Evolutionary conservation across 1,284 basidiomycete species (phyloP).

Genomic region (Takashimella tepidaria): DNA sequence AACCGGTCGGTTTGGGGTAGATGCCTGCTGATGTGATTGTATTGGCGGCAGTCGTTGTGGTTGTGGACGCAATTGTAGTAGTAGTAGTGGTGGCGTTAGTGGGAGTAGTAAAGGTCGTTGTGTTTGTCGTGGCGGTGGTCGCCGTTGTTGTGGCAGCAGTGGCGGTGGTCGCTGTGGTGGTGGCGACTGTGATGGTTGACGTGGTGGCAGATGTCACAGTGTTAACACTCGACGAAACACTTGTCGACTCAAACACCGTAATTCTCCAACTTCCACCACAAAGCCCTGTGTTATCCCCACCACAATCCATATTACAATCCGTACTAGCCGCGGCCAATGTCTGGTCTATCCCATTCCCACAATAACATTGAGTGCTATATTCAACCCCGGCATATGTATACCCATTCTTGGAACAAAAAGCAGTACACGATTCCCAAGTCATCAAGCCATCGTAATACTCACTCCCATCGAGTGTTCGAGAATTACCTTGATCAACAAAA

Average conservation of each 20-base stretch:
- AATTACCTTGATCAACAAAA: constrained; percentile 20
- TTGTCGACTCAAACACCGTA: background rate
- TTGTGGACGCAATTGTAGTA: background rate
- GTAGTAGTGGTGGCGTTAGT: background rate
- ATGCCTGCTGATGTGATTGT: constrained; percentile 13
- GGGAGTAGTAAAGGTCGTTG: constrained; percentile 3
- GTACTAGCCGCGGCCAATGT: background rate
- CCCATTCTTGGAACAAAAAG: background rate
- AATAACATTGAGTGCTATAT: constrained; percentile 5
- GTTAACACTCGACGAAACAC: background rate
- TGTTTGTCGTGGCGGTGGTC: constrained; percentile 1
- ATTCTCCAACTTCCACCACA: background rate
- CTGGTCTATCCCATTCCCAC: background rate
- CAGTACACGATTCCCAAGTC: background rate
- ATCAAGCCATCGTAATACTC: background rate
- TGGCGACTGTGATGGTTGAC: background rate
- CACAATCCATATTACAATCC: background rate
- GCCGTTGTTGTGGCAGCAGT: constrained; percentile 8
- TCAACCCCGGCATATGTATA: background rate
- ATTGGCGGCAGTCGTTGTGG: constrained; percentile 4
- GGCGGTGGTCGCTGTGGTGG: constrained; percentile 2
- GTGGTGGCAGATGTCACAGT: background rate
- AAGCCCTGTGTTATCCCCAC: background rate
- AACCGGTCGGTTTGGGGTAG: constrained; percentile 31
- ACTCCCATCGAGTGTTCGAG: background rate